phyloP scores from a whole-genome alignment of 176 grass and related monocot species.

The Oryza glaberrima region DNA sequence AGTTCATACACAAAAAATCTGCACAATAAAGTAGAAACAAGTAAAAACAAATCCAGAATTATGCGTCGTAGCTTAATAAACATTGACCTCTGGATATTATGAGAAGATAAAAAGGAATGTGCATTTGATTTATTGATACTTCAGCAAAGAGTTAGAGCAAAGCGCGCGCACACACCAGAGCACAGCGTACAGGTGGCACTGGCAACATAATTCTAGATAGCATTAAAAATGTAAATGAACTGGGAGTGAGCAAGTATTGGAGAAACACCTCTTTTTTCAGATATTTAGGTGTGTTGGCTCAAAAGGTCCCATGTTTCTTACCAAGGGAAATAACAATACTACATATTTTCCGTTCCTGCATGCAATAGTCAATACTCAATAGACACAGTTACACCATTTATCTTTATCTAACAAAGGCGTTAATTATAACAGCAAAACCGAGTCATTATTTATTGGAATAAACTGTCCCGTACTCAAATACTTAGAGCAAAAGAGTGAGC shows the following conservation, averaged over 20 bases:
- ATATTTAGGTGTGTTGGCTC: constrained; percentile 68
- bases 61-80: not conserved
- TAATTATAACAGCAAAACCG: not conserved
- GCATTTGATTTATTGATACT: not conserved
- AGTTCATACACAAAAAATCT: no score
- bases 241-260: not conserved
- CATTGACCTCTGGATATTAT: not conserved
- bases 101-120: not conserved
- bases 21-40: no score
- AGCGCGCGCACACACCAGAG: not conserved
- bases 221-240: constrained; percentile 28
- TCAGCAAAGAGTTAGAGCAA: not conserved
- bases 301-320: constrained; percentile 73
- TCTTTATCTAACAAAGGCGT: not conserved
- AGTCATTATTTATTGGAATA: not conserved
- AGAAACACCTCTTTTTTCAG: constrained; percentile 75
- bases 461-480: not conserved
- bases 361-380: constrained; percentile 56
- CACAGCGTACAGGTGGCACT: not conserved
- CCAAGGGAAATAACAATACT: constrained; percentile 66
- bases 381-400: constrained; percentile 35
- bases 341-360: constrained; percentile 82
- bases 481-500: constrained; percentile 3
- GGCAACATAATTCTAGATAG: not conserved
- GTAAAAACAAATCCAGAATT: not conserved